These are phyloP conservation scores for Babesia ovata DNA, from an alignment of 169 alveolate species.

Conservation along the genomic window DNA sequence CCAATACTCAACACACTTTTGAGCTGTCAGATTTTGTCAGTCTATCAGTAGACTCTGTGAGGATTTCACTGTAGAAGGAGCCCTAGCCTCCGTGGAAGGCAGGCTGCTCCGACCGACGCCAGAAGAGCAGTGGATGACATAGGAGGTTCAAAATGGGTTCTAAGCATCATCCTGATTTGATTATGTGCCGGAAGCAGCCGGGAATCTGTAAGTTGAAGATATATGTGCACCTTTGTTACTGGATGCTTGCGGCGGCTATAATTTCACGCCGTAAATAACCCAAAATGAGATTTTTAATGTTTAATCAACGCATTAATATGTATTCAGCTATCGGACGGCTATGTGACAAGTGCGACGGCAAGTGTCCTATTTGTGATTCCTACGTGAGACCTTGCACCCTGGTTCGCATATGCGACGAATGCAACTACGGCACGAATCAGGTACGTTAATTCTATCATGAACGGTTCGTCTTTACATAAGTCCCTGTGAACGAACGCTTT, in stretches of 20 bases:
- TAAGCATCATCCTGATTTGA: conserved; percentile 91
- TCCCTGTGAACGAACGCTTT: not conserved
- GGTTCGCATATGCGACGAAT: conserved; percentile 98
- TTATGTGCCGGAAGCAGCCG: conserved; percentile 98
- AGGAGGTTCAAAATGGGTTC: conserved; percentile 50
- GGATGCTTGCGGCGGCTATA: too few relatives aligned
- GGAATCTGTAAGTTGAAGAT: conserved; percentile 87
- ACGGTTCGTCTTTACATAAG: too few relatives aligned
- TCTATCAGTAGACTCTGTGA: too few relatives aligned
- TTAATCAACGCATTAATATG: not conserved
- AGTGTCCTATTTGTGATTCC: conserved; percentile 99
- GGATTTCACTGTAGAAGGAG: not conserved
- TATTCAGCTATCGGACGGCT: conserved; percentile 93
- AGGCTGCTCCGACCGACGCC: not conserved
- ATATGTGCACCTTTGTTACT: not conserved
- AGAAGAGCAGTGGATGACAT: not conserved
- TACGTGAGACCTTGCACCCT: conserved; percentile 95
- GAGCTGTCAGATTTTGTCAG: too few relatives aligned
- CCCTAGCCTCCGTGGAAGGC: not conserved
- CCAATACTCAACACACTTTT: too few relatives aligned
- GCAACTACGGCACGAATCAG: conserved; percentile 97
- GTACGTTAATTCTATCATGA: conserved; percentile 43
- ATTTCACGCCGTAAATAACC: not conserved
- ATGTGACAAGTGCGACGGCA: conserved; percentile 98
- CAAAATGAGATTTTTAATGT: not conserved